Percentiles rank a stretch among this genome's conserved stretches.
Conservation (phyloP, 2,329 filamentous ascomycete species). For the Cadophora luteo-olivacea region DNA sequence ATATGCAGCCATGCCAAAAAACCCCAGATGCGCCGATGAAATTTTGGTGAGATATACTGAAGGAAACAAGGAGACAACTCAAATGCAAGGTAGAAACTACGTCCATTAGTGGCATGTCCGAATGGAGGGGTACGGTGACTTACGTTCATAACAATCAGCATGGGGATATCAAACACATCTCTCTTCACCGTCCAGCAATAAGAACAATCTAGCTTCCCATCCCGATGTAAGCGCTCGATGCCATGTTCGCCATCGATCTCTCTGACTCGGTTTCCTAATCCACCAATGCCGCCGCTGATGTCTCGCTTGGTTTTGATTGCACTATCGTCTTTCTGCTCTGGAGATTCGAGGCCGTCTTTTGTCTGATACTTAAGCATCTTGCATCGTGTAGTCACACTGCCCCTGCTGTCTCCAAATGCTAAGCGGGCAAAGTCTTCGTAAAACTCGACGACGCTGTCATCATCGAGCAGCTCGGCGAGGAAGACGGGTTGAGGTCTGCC, state of each 20-base stretch:
- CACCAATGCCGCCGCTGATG: constrained; percentile 36
- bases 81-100: constrained; percentile 54
- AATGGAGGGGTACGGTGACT: constrained; percentile 53
- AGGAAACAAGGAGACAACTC: constrained; percentile 32
- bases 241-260: constrained; percentile 76
- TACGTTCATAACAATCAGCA: constrained; percentile 98
- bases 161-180: constrained; percentile 97
- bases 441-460: constrained; percentile 91
- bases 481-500: constrained; percentile 79
- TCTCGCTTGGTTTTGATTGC: constrained; percentile 32
- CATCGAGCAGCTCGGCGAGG: constrained; percentile 89
- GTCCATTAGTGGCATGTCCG: constrained; percentile 25
- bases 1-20: constrained; percentile 15
- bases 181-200: constrained; percentile 98
- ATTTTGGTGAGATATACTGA: constrained; percentile 16
- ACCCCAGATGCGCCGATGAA: constrained; percentile 20
- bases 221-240: constrained; percentile 81
- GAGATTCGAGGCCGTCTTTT: constrained; percentile 57
- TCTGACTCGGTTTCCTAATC: constrained; percentile 61
- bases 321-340: constrained; percentile 33
- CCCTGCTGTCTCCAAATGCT: constrained; percentile 89
- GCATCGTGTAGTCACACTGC: constrained; percentile 82
- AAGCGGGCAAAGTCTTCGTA: constrained; percentile 95
- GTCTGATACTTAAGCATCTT: constrained; percentile 90
- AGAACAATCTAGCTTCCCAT: constrained; percentile 92